Conservation (phyloP, 495 filamentous ascomycete species). For the Aspergillus steynii region DNA sequence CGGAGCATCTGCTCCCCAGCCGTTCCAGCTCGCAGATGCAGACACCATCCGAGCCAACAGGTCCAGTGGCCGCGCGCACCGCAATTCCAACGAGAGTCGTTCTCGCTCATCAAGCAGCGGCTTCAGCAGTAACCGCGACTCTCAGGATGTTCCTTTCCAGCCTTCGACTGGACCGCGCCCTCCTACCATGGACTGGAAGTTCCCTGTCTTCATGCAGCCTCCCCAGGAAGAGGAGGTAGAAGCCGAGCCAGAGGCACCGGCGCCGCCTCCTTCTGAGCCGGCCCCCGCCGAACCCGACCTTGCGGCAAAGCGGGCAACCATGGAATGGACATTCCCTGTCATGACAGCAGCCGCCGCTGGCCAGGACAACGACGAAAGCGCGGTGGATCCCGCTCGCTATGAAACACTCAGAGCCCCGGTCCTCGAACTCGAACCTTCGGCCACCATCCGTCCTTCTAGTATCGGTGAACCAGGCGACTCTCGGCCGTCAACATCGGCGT, state of each 20-base stretch:
- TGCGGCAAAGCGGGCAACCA: constrained; percentile 20
- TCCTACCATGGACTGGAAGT: constrained; percentile 53
- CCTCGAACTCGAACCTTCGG: constrained; percentile 19
- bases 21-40: constrained; percentile 50
- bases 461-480: constrained; percentile 32
- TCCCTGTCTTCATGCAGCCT: constrained; percentile 36
- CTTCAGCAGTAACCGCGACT: constrained; percentile 23
- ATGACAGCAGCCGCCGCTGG: constrained; percentile 29
- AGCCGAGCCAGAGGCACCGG: constrained; percentile 8
- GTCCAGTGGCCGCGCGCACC: constrained; percentile 38
- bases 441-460: constrained; percentile 13
- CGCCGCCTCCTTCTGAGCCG: neutral
- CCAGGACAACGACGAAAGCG: constrained; percentile 13
- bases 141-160: constrained; percentile 32
- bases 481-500: constrained; percentile 45
- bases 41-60: constrained; percentile 53
- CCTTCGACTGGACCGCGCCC: constrained; percentile 41
- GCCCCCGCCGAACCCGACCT: constrained; percentile 3
- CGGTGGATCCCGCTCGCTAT: constrained; percentile 25
- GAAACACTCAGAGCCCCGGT: constrained; percentile 41
- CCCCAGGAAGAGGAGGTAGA: constrained; percentile 12
- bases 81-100: constrained; percentile 38
- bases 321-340: constrained; percentile 50
- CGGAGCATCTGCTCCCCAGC: constrained; percentile 42
- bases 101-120: constrained; percentile 34